phyloP scores from a whole-genome alignment of 1,139 yeast species.

The Candida sojae region DNA sequence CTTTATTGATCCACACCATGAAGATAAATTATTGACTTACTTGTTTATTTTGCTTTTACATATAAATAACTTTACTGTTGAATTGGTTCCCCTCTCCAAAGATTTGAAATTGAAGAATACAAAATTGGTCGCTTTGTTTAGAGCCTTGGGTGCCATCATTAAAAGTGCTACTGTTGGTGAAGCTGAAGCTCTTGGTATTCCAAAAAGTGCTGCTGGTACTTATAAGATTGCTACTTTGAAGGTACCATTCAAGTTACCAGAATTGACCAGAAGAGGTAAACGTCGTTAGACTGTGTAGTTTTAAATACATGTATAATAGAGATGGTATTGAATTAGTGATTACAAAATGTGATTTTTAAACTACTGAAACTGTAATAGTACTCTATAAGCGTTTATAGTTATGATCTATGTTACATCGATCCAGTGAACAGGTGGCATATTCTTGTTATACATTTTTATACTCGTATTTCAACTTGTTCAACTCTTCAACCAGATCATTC shows the following conservation, averaged over 20 bases:
- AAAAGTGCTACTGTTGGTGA: constrained; percentile 77
- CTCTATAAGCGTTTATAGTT: no score
- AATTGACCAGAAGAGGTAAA: constrained; percentile 62
- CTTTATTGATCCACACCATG: constrained; percentile 81
- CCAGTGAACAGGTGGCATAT: neutral
- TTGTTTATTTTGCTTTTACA: constrained; percentile 73
- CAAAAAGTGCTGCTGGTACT: constrained; percentile 61
- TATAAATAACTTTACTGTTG: constrained; percentile 73
- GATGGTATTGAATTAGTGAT: no score
- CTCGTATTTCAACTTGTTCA: constrained; percentile 3
- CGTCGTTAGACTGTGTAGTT: constrained; percentile 6
- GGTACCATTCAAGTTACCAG: constrained; percentile 91
- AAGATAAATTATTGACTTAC: constrained; percentile 82
- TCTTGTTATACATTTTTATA: neutral
- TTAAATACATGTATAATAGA: no score
- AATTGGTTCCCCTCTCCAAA: constrained; percentile 78
- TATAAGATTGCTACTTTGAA: constrained; percentile 80
- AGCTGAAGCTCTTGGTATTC: constrained; percentile 81
- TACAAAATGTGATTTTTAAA: no score
- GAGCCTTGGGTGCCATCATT: constrained; percentile 79
- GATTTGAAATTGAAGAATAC: constrained; percentile 85
- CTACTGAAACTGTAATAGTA: no score
- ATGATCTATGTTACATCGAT: no score
- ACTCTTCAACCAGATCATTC: constrained; percentile 1
- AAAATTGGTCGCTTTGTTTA: constrained; percentile 65